phyloP scores from a whole-genome alignment of 768 basidiomycete genomes.

The Mycena olivaceomarginata region DNA sequence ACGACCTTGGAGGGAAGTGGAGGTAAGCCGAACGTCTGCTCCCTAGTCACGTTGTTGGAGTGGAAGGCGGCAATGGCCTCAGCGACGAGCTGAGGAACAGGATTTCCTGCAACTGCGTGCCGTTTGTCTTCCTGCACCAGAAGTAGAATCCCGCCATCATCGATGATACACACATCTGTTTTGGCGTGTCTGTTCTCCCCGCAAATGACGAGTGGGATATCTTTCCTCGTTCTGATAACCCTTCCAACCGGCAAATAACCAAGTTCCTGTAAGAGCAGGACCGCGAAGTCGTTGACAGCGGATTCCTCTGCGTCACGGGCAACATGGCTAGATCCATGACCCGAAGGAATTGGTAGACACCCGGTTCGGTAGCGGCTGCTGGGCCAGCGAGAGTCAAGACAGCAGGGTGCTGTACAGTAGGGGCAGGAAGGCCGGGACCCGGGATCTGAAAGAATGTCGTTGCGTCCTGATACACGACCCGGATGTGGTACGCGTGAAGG shows the following conservation, averaged over 20 bases:
- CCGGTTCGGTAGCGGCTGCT: conserved; percentile 29
- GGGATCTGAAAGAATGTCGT: conserved; percentile 49
- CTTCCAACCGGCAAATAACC: conserved; percentile 46
- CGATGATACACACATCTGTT: conserved; percentile 56
- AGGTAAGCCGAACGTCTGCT: conserved; percentile 34
- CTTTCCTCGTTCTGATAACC: conserved; percentile 47
- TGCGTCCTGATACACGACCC: conserved; percentile 44
- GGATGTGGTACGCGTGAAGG: conserved; percentile 50
- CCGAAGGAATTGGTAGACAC: conserved; percentile 37
- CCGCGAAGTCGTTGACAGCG: conserved; percentile 59
- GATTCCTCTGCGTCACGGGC: conserved; percentile 48
- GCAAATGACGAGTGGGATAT: conserved; percentile 52
- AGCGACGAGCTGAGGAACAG: conserved; percentile 49
- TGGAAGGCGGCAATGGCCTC: conserved; percentile 51
- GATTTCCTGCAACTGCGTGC: conserved; percentile 17
- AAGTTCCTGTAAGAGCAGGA: conserved; percentile 49
- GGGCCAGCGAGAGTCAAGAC: conserved; percentile 20
- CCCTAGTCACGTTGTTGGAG: conserved; percentile 50
- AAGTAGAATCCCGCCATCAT: conserved; percentile 45
- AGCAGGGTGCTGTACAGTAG: conserved; percentile 36
- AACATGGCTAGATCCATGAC: conserved; percentile 49
- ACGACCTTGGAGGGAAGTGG: conserved; percentile 47
- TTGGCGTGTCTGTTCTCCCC: conserved; percentile 48
- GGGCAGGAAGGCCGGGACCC: conserved; percentile 43
- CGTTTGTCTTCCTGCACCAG: conserved; percentile 53